Percentiles rank a stretch among this genome's conserved stretches.
Evolutionary conservation across 768 basidiomycete genomes (phyloP).

Genomic region (Agaricus subrufescens): DNA sequence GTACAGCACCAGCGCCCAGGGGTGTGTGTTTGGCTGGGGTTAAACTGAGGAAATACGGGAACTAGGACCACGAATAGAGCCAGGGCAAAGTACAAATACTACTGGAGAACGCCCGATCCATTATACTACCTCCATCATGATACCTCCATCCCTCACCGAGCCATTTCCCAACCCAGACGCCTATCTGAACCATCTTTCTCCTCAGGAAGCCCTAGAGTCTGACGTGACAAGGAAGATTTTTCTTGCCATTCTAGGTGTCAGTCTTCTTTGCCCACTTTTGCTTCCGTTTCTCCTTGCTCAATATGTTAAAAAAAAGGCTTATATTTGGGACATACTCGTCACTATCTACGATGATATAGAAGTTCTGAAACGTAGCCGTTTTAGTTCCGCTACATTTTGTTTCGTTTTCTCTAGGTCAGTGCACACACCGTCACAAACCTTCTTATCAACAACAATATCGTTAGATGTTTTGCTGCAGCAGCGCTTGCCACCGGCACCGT

Average conservation of each 20-base stretch:
- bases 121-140: background rate
- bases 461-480: background rate
- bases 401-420: slow-evolving; percentile 3
- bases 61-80: no score
- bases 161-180: background rate
- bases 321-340: background rate
- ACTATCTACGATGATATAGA: background rate
- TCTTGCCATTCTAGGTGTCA: background rate
- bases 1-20: no score
- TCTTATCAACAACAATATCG: background rate
- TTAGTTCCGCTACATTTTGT: background rate
- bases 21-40: no score
- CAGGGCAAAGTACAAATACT: no score
- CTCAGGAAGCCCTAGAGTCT: background rate
- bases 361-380: background rate
- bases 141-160: background rate
- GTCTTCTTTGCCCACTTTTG: background rate
- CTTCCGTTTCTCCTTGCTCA: background rate
- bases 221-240: background rate
- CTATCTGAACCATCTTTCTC: background rate
- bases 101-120: no score
- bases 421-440: background rate
- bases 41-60: no score
- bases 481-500: background rate
- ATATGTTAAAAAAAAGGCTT: background rate